A percentile compares a stretch with the other conserved stretches of the same genome.
phyloP scores from a whole-genome alignment of 257 asterid genomes.

The Solanum sejunctum region DNA sequence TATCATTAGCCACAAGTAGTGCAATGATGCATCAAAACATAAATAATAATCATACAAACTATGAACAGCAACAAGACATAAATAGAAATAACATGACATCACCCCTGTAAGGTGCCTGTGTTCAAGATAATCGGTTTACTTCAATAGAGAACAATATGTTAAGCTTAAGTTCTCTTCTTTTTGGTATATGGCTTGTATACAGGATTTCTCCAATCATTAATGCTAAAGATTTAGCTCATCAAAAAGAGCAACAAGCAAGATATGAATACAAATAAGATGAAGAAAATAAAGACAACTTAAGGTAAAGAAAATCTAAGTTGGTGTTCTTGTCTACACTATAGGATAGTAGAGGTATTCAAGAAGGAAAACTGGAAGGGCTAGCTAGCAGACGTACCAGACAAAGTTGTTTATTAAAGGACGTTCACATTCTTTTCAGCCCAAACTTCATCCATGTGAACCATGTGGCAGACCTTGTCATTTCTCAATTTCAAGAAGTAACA shows the following conservation, averaged over 20 bases:
- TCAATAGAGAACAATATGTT: background rate
- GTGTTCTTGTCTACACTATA: background rate
- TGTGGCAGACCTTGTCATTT: background rate
- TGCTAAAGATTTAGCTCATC: background rate
- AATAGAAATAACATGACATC: background rate
- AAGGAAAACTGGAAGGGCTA: background rate
- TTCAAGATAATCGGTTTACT: background rate
- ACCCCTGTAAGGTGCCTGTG: background rate
- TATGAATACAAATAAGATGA: background rate
- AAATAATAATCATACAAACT: background rate
- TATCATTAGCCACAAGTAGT: background rate
- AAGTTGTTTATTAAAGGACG: background rate
- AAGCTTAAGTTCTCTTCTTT: background rate
- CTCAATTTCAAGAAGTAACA: background rate
- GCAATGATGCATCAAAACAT: background rate
- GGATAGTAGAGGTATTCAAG: background rate
- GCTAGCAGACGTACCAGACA: background rate
- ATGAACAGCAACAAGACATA: background rate
- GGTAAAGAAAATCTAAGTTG: background rate
- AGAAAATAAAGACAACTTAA: background rate
- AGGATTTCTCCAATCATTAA: background rate
- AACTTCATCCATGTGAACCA: background rate
- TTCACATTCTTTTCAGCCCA: background rate
- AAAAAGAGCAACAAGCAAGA: background rate
- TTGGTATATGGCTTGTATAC: background rate